phyloP scores from a whole-genome alignment of 2,329 filamentous ascomycete species.

The Xylariomycetidae sp. region DNA sequence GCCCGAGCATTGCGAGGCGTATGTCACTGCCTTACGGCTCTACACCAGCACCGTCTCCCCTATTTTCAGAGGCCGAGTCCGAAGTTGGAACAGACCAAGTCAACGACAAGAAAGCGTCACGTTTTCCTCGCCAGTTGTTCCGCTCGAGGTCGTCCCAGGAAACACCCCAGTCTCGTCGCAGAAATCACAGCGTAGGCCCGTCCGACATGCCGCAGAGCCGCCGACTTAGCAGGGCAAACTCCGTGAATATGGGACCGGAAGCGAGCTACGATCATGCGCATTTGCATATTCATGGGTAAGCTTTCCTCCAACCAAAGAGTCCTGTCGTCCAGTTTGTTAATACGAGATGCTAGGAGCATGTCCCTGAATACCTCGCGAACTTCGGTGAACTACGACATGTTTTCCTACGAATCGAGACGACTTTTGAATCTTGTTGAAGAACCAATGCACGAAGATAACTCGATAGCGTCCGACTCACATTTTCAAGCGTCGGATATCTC shows the following conservation, averaged over 20 bases:
- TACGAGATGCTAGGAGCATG: conserved; percentile 20
- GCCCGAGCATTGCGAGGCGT: conserved; percentile 24
- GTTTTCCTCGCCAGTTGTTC: conserved; percentile 27
- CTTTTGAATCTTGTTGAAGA: conserved; percentile 36
- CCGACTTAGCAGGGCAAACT: conserved; percentile 26
- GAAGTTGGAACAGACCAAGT: too few relatives aligned
- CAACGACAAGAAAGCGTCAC: too few relatives aligned
- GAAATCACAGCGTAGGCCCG: conserved; percentile 27
- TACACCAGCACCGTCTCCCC: conserved; percentile 14
- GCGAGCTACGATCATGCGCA: conserved; percentile 13
- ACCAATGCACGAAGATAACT: conserved; percentile 26
- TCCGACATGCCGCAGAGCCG: conserved; percentile 13
- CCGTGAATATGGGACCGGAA: conserved; percentile 23
- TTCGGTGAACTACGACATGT: conserved; percentile 39
- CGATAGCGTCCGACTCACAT: conserved; percentile 30
- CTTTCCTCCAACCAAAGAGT: background rate
- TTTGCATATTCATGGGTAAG: conserved; percentile 11
- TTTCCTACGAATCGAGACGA: conserved; percentile 41
- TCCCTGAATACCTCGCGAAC: conserved; percentile 28
- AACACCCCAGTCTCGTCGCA: conserved; percentile 12
- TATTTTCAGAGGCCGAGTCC: background rate
- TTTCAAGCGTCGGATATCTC: conserved; percentile 29
- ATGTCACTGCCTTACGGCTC: conserved; percentile 18
- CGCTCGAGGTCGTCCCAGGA: conserved; percentile 32
- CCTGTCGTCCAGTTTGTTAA: conserved; percentile 6